Evolutionary conservation across 2,329 filamentous ascomycete species (phyloP), one percentile per base, ranked within the genome.

Genomic region (Moelleriella libera): DNA sequence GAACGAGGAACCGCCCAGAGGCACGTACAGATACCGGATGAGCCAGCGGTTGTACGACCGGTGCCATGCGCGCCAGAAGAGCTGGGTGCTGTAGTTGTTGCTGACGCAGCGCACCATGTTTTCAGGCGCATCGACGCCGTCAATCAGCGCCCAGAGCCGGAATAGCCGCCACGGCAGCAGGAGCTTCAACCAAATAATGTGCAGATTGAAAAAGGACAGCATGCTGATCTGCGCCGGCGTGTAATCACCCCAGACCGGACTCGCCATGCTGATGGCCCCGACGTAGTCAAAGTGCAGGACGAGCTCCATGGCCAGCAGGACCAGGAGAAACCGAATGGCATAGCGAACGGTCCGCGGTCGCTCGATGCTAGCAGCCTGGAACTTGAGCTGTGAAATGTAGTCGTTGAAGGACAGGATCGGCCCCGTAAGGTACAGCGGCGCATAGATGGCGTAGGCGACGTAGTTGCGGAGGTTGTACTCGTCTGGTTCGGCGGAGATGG

Each of bases 371-470:
- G 82, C 75, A 1, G 86, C 67, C 10, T 74, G 76, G 65, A 90
- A 84, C 54, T 86, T 83, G 51, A 75, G 73, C 63, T 98, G 92
- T 0, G 86, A 85, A 52, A 97, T 82, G 70, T 92, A 98, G 69
- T 98, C 94, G 66, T 98, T 98, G 71, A 97, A 98, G 10, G 89
- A 97, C 51, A 98, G 63, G 58, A 98, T 95, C 1, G 92, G 92
- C 0, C 92, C 92, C 0, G 89, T 79, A 32, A 98, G 75, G 64
- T 97, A 98, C 1, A 98, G 76, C 0, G 92, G 92, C 2, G 88
- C 88, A 61, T 98, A 98, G 49, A 97, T 77, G 40, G 82, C 71
- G 62, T 96, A 98, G 43, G 85, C 88, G 43, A 96, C 61, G 63
- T 94, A 97, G 65, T 94, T 94, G 53, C 83, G 80, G 66, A 92